A percentile compares a stretch with the other conserved stretches of the same genome.
phyloP scores from a whole-genome alignment of 2,329 filamentous ascomycete species.

The Colletotrichum endophyticum region DNA sequence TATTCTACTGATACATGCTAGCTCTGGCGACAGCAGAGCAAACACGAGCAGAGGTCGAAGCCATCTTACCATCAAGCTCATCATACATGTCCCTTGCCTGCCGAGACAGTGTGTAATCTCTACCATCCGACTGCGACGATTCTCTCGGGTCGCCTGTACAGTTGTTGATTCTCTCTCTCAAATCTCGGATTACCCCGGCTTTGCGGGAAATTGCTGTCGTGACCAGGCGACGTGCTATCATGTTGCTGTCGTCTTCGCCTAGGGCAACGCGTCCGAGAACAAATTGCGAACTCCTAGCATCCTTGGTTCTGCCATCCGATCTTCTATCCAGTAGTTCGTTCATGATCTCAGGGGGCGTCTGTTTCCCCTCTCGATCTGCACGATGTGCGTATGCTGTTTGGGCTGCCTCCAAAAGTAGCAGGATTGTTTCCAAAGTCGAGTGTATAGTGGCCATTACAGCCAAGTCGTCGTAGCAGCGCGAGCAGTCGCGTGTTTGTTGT shows the following conservation, averaged over 20 bases:
- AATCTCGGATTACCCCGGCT: neutral
- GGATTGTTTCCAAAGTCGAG: neutral
- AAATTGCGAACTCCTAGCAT: neutral
- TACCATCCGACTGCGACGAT: neutral
- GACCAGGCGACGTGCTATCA: neutral
- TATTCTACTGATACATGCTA: neutral
- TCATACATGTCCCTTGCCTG: neutral
- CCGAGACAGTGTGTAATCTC: neutral
- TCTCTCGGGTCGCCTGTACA: neutral
- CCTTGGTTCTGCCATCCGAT: neutral
- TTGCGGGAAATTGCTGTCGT: neutral
- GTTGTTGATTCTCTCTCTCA: neutral
- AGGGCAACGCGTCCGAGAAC: neutral
- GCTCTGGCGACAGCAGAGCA: neutral
- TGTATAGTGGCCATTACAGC: neutral
- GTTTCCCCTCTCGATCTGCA: neutral
- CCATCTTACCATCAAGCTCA: neutral
- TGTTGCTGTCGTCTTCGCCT: neutral
- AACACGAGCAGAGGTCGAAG: neutral
- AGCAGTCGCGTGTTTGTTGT: neutral
- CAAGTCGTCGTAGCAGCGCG: neutral
- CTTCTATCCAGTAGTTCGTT: neutral
- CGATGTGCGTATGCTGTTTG: neutral
- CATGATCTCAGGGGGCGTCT: neutral
- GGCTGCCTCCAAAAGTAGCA: neutral